Evolutionary conservation across 2,329 filamentous ascomycete genomes (phyloP), one percentile per base, ranked within the genome.

Genomic region (Xylaria sp.): DNA sequence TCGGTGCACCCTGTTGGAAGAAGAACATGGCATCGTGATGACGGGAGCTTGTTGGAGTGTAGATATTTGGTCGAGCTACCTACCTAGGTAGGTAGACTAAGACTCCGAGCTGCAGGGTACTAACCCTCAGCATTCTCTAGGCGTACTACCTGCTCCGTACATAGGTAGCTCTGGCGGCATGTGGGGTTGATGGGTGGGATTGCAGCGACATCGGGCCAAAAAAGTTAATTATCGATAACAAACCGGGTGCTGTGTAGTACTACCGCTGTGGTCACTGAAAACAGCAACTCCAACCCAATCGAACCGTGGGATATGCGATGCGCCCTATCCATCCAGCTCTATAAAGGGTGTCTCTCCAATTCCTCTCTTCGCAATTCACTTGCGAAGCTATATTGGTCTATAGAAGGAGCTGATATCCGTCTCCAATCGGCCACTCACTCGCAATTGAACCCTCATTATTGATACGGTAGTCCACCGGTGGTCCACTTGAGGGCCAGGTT

Each of bases 181-280:
- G n/a, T n/a, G n/a, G n/a, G 29, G 38, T 56, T 31, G 65, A 29
- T 57, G 39, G 54, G 38, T 29, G n/a, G 13, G 6, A 36, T 39
- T 44, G 20, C 57, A 64, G 69, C 69, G 69, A 69, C 47, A 68
- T 71, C 69, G 69, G 69, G 65, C 31, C 29, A 51, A 54, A 67
- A 39, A 69, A 65, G 38, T 63, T 33, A 33, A 65, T 63, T 69
- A 71, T 71, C 69, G 69, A 71, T 71, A 71, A 71, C 64, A 51
- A 61, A 61, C 49, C 53, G 62, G 64, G 38, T 60, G 59, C 63
- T 42, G 25, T 10, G 17, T 36, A 29, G 17, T 10, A 9, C 38
- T 27, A 42, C 36, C 6, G 11, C 22, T 50, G 42, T 33, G 13
- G n/a, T 20, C 45, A 15, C 44, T 6, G 27, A 53, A 51, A 54